These are phyloP conservation scores for Volutella citrinella DNA, from an alignment of 2,329 filamentous ascomycete species.

Conservation along the genomic window DNA sequence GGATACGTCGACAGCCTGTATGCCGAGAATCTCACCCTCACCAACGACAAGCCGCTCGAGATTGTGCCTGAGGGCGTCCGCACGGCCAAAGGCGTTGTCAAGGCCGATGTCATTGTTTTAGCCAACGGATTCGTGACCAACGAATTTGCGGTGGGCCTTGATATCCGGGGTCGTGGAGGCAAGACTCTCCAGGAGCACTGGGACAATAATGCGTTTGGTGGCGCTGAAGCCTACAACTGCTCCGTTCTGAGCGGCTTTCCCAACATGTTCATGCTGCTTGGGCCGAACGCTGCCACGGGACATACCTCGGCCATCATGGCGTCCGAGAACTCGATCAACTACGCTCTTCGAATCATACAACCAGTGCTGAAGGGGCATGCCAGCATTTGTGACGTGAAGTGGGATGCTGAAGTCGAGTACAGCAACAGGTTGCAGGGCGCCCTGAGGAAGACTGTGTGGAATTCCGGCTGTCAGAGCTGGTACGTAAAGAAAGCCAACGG, in stretches of 20 bases:
- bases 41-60: slow-evolving; percentile 45
- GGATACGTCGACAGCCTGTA: slow-evolving; percentile 53
- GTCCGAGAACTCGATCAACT: slow-evolving; percentile 59
- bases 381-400: slow-evolving; percentile 30
- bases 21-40: slow-evolving; percentile 43
- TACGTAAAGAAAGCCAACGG: too few relatives aligned
- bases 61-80: slow-evolving; percentile 41
- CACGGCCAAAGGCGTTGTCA: slow-evolving; percentile 36
- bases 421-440: slow-evolving; percentile 29
- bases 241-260: slow-evolving; percentile 58
- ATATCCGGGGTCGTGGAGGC: slow-evolving; percentile 47
- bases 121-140: slow-evolving; percentile 61
- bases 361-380: slow-evolving; percentile 36
- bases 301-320: slow-evolving; percentile 60
- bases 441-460: slow-evolving; percentile 33
- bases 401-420: slow-evolving; percentile 33
- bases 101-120: slow-evolving; percentile 59
- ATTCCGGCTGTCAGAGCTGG: slow-evolving; percentile 35
- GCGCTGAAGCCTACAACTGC: slow-evolving; percentile 59
- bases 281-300: slow-evolving; percentile 61
- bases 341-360: slow-evolving; percentile 55
- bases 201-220: slow-evolving; percentile 56
- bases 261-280: slow-evolving; percentile 63
- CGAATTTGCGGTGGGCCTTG: slow-evolving; percentile 50
- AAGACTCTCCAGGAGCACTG: slow-evolving; percentile 54